Evolutionary conservation across 2,329 filamentous ascomycete genomes (phyloP).

Genomic region (Blastomyces gilchristii): DNA sequence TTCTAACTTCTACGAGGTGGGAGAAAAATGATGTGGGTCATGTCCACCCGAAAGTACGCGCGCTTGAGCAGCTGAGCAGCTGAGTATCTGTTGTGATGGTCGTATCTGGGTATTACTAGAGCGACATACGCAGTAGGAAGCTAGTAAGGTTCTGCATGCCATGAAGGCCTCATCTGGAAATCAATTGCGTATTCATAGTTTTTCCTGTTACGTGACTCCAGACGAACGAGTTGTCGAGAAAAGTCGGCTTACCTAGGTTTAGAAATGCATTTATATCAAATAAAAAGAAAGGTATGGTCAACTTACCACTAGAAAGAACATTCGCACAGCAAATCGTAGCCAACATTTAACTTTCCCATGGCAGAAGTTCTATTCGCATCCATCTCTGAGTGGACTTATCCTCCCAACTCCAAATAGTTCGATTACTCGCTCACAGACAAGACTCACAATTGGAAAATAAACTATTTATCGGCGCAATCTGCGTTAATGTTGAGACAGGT

Average conservation of each 20-base stretch:
- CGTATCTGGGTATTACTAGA: slow-evolving; percentile 58
- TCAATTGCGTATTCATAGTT: not conserved
- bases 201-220: not conserved
- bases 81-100: slow-evolving; percentile 56
- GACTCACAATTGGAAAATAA: not conserved
- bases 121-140: slow-evolving; percentile 53
- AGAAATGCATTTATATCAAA: not conserved
- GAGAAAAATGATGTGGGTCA: slow-evolving; percentile 37
- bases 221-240: not conserved
- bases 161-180: not conserved
- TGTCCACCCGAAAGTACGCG: slow-evolving; percentile 50
- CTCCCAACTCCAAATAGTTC: not conserved
- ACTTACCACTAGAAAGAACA: not conserved
- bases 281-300: not conserved
- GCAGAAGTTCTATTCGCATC: not conserved
- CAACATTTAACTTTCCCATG: not conserved
- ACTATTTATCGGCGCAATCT: not conserved
- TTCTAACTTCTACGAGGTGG: not conserved
- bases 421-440: not conserved
- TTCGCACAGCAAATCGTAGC: not conserved
- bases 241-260: not conserved
- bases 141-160: slow-evolving; percentile 33
- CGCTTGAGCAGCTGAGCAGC: slow-evolving; percentile 47
- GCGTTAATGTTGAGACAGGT: not conserved
- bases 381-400: not conserved